Conservation (phyloP, 106 monocot genomes). For the Apostasia ramifera region DNA sequence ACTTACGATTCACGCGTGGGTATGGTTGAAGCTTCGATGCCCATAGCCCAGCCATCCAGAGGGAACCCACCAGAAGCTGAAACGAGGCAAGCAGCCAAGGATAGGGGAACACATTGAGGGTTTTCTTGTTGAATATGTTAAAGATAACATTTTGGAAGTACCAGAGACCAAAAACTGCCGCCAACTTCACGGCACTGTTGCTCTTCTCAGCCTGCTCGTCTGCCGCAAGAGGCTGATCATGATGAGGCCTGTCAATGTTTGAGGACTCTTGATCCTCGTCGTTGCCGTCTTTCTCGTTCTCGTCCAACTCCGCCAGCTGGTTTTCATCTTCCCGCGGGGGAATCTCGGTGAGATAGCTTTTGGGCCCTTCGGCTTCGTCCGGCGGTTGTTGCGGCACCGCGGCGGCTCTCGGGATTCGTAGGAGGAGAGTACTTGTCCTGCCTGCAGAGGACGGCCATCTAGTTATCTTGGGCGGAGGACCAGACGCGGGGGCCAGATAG, state of each 20-base stretch:
- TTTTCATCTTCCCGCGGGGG: background rate
- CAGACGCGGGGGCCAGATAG: too few species aligned
- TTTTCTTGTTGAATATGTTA: constrained; percentile 73
- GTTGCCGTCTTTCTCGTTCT: background rate
- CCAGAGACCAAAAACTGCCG: constrained; percentile 43
- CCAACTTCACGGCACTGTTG: constrained; percentile 14
- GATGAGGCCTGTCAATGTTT: too few species aligned
- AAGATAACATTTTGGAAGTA: constrained; percentile 54
- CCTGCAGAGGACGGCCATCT: too few species aligned
- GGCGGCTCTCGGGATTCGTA: background rate
- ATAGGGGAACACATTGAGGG: constrained; percentile 52
- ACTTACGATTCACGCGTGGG: constrained; percentile 20
- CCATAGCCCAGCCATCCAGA: constrained; percentile 54
- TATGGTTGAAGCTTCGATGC: constrained; percentile 26
- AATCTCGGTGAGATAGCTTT: too few species aligned
- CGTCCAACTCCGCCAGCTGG: background rate
- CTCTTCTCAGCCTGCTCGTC: too few species aligned
- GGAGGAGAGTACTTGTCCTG: background rate
- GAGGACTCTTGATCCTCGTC: too few species aligned
- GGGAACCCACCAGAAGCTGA: constrained; percentile 50
- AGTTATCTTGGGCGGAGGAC: too few species aligned
- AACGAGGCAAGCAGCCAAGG: constrained; percentile 69
- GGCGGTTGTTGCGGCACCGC: background rate
- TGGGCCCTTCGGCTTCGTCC: background rate
- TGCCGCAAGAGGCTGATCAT: too few species aligned